phyloP scores from a whole-genome alignment of 148 eudicot genomes.

The Diospyros lotus region DNA sequence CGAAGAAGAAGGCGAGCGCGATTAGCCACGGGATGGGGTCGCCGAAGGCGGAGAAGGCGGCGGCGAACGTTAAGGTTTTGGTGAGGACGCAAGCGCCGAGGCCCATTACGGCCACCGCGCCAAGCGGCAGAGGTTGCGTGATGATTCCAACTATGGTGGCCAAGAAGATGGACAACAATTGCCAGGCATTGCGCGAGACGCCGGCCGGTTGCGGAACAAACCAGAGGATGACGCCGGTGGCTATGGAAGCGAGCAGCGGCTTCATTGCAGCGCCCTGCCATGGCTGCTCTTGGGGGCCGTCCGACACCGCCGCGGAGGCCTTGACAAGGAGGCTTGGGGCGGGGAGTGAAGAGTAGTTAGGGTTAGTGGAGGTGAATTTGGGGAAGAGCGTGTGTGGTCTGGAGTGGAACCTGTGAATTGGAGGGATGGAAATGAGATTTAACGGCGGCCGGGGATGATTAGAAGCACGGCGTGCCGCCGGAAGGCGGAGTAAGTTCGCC shows the following conservation, averaged over 20 bases:
- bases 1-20: constrained; percentile 92
- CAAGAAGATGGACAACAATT: constrained; percentile 67
- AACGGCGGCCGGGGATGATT: background rate
- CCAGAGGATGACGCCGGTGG: constrained; percentile 73
- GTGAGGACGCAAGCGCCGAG: constrained; percentile 80
- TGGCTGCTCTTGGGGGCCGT: constrained; percentile 25
- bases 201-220: constrained; percentile 69
- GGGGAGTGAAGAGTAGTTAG: background rate
- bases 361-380: too few species aligned
- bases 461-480: too few species aligned
- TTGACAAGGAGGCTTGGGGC: background rate
- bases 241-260: constrained; percentile 63
- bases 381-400: background rate
- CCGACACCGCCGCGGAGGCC: constrained; percentile 24
- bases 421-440: constrained; percentile 15
- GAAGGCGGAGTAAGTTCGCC: too few species aligned
- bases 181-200: constrained; percentile 71
- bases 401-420: background rate
- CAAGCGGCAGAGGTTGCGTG: constrained; percentile 83
- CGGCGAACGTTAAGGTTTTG: constrained; percentile 78
- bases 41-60: constrained; percentile 90
- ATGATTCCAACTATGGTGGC: constrained; percentile 89
- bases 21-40: constrained; percentile 93
- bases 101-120: constrained; percentile 84
- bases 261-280: constrained; percentile 68